Evolutionary conservation across 2,329 filamentous ascomycete species (phyloP).

Genomic region (Tolypocladium tundrense): DNA sequence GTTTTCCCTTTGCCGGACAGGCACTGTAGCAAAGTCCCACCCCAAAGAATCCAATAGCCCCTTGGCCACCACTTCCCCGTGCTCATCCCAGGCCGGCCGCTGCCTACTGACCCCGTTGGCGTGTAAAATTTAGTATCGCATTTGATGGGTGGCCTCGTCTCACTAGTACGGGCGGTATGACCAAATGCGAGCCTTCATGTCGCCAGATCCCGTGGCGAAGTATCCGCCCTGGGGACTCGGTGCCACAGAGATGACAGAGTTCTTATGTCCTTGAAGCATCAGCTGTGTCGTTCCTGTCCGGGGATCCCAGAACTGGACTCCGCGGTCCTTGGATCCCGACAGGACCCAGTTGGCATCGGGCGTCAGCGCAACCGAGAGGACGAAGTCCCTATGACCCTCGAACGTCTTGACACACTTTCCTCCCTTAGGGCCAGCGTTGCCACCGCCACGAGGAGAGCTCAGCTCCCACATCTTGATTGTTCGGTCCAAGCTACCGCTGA

Average conservation of each 20-base stretch:
- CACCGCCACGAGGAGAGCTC: conserved; percentile 57
- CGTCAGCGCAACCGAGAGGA: conserved; percentile 88
- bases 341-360: conserved; percentile 94
- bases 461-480: conserved; percentile 99
- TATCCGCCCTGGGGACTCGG: conserved; percentile 79
- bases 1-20: background rate
- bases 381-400: conserved; percentile 96
- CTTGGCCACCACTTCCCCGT: conserved; percentile 3
- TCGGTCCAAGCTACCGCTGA: conserved; percentile 91
- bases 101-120: background rate
- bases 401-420: conserved; percentile 96
- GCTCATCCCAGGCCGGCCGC: background rate
- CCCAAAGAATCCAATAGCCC: background rate
- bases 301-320: conserved; percentile 98
- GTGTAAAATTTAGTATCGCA: background rate
- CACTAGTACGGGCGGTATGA: conserved; percentile 52
- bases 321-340: conserved; percentile 92
- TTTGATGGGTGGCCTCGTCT: background rate
- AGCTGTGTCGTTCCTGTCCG: conserved; percentile 87
- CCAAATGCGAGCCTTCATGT: conserved; percentile 98
- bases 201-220: conserved; percentile 93
- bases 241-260: conserved; percentile 94
- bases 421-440: conserved; percentile 61
- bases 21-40: conserved; percentile 1
- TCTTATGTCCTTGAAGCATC: conserved; percentile 98